These are phyloP conservation scores for Atkinsonella hypoxylon DNA, from an alignment of 2,329 filamentous ascomycete genomes.

Conservation along the genomic window DNA sequence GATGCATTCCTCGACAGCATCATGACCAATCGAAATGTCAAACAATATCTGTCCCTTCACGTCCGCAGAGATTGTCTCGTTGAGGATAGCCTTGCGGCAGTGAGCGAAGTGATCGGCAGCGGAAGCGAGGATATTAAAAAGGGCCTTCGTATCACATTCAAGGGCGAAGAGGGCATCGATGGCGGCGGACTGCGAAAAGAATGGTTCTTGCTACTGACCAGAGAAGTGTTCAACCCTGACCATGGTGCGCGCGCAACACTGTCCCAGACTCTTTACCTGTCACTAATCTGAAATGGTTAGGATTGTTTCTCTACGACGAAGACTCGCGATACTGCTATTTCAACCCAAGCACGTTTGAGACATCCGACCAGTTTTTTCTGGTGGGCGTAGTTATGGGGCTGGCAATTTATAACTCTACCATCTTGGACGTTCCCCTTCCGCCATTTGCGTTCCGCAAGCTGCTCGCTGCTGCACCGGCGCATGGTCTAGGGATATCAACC, in stretches of 20 bases:
- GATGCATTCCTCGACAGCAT: conserved; percentile 90
- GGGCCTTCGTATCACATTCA: conserved; percentile 71
- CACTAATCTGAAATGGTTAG: conserved; percentile 30
- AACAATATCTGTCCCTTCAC: conserved; percentile 65
- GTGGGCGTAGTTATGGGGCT: conserved; percentile 80
- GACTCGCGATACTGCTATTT: conserved; percentile 89
- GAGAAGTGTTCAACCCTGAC: conserved; percentile 83
- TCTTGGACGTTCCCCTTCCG: conserved; percentile 76
- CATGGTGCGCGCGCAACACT: conserved; percentile 50
- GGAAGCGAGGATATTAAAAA: conserved; percentile 84
- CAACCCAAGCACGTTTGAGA: conserved; percentile 81
- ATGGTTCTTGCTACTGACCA: conserved; percentile 81
- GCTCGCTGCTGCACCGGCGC: conserved; percentile 60
- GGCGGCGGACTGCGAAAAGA: conserved; percentile 84
- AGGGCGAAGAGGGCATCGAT: conserved; percentile 83
- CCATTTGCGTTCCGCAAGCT: conserved; percentile 86
- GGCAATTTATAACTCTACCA: conserved; percentile 91
- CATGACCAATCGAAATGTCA: conserved; percentile 58
- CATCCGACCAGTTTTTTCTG: conserved; percentile 82
- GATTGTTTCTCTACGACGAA: conserved; percentile 87
- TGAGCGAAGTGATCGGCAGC: conserved; percentile 74
- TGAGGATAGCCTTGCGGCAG: conserved; percentile 73
- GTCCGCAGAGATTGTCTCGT: conserved; percentile 77
- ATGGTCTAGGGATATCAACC: conserved; percentile 39
- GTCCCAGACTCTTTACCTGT: too few species aligned